Conservation (phyloP, 208 protist genomes). For the Acanthamoeba triangularis region DNA sequence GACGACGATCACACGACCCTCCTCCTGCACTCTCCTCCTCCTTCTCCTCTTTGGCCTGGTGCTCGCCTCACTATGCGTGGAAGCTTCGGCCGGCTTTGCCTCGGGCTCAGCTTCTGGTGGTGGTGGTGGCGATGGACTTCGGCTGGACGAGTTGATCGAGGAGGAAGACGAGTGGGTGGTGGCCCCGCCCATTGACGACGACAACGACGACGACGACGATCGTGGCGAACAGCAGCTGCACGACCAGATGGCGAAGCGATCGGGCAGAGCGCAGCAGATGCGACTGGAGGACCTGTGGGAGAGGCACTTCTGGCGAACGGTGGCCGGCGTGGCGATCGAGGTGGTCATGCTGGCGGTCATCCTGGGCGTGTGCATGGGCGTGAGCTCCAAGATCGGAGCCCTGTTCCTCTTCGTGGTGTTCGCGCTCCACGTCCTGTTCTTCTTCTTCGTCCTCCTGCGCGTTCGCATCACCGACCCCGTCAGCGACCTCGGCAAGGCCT, state of each 20-base stretch:
- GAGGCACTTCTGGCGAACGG: conserved; percentile 5
- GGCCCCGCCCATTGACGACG: background rate
- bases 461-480: conserved; percentile 6
- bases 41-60: background rate
- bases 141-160: background rate
- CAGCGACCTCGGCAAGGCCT: background rate
- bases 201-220: background rate
- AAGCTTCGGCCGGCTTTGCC: background rate
- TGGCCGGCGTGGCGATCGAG: background rate
- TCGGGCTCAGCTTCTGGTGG: background rate
- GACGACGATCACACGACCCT: background rate
- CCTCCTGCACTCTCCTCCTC: background rate
- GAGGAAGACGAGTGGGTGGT: conserved; percentile 6
- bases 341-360: conserved; percentile 6
- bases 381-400: conserved; percentile 33
- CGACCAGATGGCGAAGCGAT: background rate
- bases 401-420: conserved; percentile 48
- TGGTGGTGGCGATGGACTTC: background rate
- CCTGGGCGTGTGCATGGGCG: background rate
- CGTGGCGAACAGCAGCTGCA: background rate
- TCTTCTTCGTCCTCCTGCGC: conserved; percentile 14
- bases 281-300: background rate
- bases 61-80: background rate
- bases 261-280: background rate
- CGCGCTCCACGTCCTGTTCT: conserved; percentile 35